Conservation (phyloP, 108 stramenopile genomes). For the Conticribra guillardii region DNA sequence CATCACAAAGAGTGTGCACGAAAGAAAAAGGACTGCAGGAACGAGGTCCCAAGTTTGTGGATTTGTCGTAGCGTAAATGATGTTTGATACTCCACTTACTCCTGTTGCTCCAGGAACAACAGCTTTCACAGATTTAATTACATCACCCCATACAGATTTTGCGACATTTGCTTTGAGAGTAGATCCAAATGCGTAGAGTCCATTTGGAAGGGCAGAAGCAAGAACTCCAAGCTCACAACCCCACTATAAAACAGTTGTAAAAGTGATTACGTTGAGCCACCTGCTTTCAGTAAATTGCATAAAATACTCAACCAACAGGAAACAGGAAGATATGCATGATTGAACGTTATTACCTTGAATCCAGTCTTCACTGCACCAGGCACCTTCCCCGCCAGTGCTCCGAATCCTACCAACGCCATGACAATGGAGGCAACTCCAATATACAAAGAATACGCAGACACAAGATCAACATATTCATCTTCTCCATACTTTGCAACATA, state of each 20-base stretch:
- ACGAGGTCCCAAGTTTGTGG: slow-evolving; percentile 65
- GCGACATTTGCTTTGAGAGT: slow-evolving; percentile 58
- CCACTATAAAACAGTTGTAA: slow-evolving; percentile 49
- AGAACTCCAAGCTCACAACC: slow-evolving; percentile 80
- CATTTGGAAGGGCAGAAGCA: slow-evolving; percentile 75
- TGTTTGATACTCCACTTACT: slow-evolving; percentile 59
- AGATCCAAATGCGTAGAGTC: slow-evolving; percentile 56
- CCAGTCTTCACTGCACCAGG: slow-evolving; percentile 72
- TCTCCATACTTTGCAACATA: slow-evolving; percentile 77
- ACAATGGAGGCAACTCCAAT: slow-evolving; percentile 70
- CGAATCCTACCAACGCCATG: slow-evolving; percentile 72
- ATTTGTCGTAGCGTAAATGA: slow-evolving; percentile 62
- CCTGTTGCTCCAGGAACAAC: slow-evolving; percentile 67
- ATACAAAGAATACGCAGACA: slow-evolving; percentile 75
- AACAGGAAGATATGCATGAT: too few relatives aligned
- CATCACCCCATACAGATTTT: slow-evolving; percentile 38
- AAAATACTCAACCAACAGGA: not conserved
- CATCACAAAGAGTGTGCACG: slow-evolving; percentile 72
- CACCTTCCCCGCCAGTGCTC: slow-evolving; percentile 61
- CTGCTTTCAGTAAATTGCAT: not conserved
- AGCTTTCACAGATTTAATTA: slow-evolving; percentile 45
- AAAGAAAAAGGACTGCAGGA: slow-evolving; percentile 63
- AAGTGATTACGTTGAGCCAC: not conserved
- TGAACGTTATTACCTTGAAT: slow-evolving; percentile 57
- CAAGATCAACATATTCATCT: slow-evolving; percentile 73